Percentiles rank a stretch among this genome's conserved stretches.
These are phyloP conservation scores for Microbotryum intermedium DNA, from an alignment of 1,284 basidiomycete species.

Conservation along the genomic window DNA sequence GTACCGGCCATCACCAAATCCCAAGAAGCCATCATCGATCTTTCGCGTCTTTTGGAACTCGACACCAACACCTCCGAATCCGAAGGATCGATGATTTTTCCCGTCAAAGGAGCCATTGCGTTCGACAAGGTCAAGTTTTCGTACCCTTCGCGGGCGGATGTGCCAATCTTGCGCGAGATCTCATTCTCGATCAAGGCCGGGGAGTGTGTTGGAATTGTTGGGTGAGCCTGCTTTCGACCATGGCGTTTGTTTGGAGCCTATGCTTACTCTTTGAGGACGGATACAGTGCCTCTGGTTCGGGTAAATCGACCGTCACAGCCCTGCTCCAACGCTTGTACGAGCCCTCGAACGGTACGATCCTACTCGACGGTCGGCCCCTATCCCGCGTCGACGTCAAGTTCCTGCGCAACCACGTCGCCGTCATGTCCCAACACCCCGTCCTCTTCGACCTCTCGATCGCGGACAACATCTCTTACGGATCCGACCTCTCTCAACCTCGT, in stretches of 20 bases:
- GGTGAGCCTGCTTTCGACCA: constrained; percentile 19
- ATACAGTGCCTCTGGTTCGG: constrained; percentile 63
- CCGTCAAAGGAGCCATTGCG: constrained; percentile 51
- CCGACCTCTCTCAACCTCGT: neutral
- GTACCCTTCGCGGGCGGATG: constrained; percentile 73
- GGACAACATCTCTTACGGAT: constrained; percentile 80
- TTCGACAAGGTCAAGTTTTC: constrained; percentile 75
- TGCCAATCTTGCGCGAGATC: constrained; percentile 67
- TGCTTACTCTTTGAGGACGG: neutral
- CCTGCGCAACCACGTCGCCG: constrained; percentile 70
- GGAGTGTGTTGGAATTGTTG: constrained; percentile 80
- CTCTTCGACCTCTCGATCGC: constrained; percentile 76
- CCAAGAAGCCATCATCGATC: constrained; percentile 58
- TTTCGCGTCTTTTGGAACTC: constrained; percentile 60
- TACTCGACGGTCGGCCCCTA: constrained; percentile 51
- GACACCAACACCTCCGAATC: constrained; percentile 55
- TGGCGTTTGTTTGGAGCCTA: neutral
- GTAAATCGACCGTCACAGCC: constrained; percentile 76
- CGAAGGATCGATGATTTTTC: constrained; percentile 56
- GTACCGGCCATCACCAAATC: constrained; percentile 28
- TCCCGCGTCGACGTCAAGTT: constrained; percentile 55
- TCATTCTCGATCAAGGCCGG: constrained; percentile 62
- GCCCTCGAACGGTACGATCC: constrained; percentile 56
- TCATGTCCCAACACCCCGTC: constrained; percentile 76
- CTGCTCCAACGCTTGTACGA: constrained; percentile 81